phyloP scores from a whole-genome alignment of 805 yeast genomes.

The Metschnikowia shivogae region DNA sequence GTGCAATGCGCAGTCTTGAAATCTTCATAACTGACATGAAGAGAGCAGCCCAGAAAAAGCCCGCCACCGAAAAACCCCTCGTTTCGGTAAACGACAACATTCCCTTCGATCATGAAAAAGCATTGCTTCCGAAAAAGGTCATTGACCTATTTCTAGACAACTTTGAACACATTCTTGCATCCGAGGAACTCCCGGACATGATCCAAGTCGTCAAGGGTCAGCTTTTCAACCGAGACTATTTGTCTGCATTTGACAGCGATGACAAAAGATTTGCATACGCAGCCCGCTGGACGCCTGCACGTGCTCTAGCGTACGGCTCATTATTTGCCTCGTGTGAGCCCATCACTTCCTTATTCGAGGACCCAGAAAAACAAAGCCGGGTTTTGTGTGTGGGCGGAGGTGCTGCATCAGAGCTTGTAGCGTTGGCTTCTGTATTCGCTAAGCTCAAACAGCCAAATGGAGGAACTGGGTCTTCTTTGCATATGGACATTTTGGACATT shows the following conservation, averaged over 20 bases:
- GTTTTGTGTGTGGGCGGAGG: conserved; percentile 82
- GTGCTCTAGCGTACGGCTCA: conserved; percentile 71
- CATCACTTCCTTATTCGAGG: conserved; percentile 34
- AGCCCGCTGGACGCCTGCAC: conserved; percentile 80
- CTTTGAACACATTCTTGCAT: conserved; percentile 31
- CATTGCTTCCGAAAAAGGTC: conserved; percentile 33
- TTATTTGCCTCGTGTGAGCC: conserved; percentile 52
- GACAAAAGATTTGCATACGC: conserved; percentile 72
- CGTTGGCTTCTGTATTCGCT: conserved; percentile 55
- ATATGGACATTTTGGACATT: conserved; percentile 62
- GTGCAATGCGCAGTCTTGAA: not conserved
- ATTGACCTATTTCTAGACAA: conserved; percentile 33
- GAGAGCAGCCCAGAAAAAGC: conserved; percentile 1
- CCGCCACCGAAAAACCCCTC: not conserved
- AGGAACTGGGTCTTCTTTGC: conserved; percentile 30
- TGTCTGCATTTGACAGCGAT: conserved; percentile 61
- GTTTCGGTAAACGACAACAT: conserved; percentile 19
- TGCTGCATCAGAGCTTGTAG: conserved; percentile 79
- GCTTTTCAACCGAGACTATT: conserved; percentile 66
- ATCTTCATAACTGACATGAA: not conserved
- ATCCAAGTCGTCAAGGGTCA: conserved; percentile 70
- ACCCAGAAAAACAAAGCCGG: conserved; percentile 26
- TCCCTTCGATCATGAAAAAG: conserved; percentile 31
- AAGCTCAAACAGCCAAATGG: conserved; percentile 34
- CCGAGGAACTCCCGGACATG: conserved; percentile 34